phyloP scores from a whole-genome alignment of 495 filamentous ascomycete species.

The Zalerion maritima region DNA sequence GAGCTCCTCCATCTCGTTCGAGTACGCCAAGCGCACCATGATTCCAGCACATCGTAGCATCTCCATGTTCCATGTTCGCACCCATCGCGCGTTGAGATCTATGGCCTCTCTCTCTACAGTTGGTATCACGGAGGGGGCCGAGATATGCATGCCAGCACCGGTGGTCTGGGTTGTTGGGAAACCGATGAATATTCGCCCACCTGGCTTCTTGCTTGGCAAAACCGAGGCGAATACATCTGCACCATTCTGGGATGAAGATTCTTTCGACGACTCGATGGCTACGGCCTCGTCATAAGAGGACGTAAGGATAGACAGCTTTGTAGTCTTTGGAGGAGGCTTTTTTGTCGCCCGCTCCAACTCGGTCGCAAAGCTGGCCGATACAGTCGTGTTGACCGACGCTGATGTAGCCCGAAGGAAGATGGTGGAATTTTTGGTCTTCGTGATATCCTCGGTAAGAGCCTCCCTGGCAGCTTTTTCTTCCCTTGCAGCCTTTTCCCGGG shows the following conservation, averaged over 20 bases:
- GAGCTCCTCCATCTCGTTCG: slow-evolving; percentile 68
- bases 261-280: slow-evolving; percentile 37
- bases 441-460: slow-evolving; percentile 50
- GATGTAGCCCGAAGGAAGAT: slow-evolving; percentile 83
- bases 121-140: slow-evolving; percentile 92
- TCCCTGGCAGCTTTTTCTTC: slow-evolving; percentile 41
- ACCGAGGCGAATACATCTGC: slow-evolving; percentile 79
- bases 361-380: slow-evolving; percentile 48
- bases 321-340: slow-evolving; percentile 81
- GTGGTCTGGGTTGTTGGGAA: slow-evolving; percentile 97
- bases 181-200: slow-evolving; percentile 87
- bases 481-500: slow-evolving; percentile 29
- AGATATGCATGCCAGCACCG: slow-evolving; percentile 86
- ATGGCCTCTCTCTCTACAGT: slow-evolving; percentile 98
- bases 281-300: slow-evolving; percentile 76
- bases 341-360: slow-evolving; percentile 96
- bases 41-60: slow-evolving; percentile 86
- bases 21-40: slow-evolving; percentile 73
- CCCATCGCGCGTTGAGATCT: slow-evolving; percentile 86
- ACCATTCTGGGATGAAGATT: slow-evolving; percentile 33
- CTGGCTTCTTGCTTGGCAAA: slow-evolving; percentile 62
- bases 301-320: slow-evolving; percentile 72
- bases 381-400: slow-evolving; percentile 59
- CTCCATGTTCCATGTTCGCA: slow-evolving; percentile 92
- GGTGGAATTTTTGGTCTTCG: slow-evolving; percentile 46